These are phyloP conservation scores for Exophiala lecanii-corni DNA, from an alignment of 2,329 filamentous ascomycete species.

Conservation along the genomic window DNA sequence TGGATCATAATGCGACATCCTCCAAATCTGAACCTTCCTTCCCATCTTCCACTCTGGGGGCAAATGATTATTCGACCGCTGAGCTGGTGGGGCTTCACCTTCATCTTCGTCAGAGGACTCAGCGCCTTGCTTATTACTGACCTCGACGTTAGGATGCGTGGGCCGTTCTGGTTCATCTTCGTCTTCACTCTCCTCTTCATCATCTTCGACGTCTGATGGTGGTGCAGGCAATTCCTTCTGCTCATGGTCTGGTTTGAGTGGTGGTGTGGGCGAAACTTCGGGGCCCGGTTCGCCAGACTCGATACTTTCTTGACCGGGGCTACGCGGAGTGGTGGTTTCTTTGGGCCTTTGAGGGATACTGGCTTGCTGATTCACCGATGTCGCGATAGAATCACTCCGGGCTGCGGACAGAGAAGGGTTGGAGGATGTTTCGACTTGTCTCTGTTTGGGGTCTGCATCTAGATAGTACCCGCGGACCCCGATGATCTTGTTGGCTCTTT, in stretches of 20 bases:
- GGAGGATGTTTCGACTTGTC: constrained; percentile 40
- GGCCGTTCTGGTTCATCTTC: constrained; percentile 15
- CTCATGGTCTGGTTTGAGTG: constrained; percentile 9
- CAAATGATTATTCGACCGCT: constrained; percentile 13
- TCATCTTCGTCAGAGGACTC: constrained; percentile 18
- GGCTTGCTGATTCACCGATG: constrained; percentile 24
- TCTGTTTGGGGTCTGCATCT: constrained; percentile 68
- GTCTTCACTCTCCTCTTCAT: constrained; percentile 20
- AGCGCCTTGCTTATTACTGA: constrained; percentile 10
- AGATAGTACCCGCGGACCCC: constrained; percentile 95
- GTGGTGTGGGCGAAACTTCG: constrained; percentile 23
- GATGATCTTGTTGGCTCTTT: constrained; percentile 84
- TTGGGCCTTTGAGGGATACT: constrained; percentile 21
- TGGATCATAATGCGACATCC: constrained; percentile 27
- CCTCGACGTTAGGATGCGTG: constrained; percentile 3
- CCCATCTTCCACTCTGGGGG: constrained; percentile 27
- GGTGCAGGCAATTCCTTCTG: constrained; percentile 23
- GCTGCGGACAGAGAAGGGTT: constrained; percentile 20
- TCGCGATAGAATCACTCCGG: constrained; percentile 29
- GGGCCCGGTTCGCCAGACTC: constrained; percentile 26
- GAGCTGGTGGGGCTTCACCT: constrained; percentile 26
- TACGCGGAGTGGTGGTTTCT: constrained; percentile 23
- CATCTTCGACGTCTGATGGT: constrained; percentile 21
- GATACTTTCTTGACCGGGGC: constrained; percentile 22
- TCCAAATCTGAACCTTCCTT: constrained; percentile 26